phyloP scores from a whole-genome alignment of 1,284 basidiomycete genomes.

The Puccinia coronata region DNA sequence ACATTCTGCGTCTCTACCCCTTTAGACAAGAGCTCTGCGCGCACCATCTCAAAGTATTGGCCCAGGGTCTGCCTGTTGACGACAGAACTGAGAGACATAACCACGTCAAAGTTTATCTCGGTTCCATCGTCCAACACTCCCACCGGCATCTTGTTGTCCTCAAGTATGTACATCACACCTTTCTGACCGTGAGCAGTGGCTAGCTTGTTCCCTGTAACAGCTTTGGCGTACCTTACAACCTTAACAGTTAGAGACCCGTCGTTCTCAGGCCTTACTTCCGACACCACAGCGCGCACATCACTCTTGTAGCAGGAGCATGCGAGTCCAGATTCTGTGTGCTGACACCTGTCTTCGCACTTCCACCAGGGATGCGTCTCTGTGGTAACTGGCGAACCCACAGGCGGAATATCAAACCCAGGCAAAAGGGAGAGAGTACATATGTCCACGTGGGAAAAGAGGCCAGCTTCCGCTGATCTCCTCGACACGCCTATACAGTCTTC shows the following conservation, averaged over 20 bases:
- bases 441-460: background rate
- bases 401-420: background rate
- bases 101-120: background rate
- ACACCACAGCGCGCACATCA: background rate
- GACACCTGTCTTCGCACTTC: background rate
- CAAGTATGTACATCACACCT: conserved; percentile 1
- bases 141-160: background rate
- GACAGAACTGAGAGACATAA: background rate
- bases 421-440: background rate
- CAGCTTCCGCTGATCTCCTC: background rate
- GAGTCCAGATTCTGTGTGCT: background rate
- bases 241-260: background rate
- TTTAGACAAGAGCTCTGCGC: background rate
- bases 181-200: background rate
- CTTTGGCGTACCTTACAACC: background rate
- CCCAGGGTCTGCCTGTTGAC: background rate
- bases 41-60: conserved; percentile 10
- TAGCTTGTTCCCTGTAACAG: background rate
- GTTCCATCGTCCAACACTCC: background rate
- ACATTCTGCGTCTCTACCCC: background rate
- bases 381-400: background rate
- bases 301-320: background rate
- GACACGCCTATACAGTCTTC: too few species aligned
- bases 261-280: background rate
- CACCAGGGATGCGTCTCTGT: background rate